Evolutionary conservation across 345 rosid genomes (phyloP), one percentile per base, ranked within the genome.

Genomic region (Populus nigra): DNA sequence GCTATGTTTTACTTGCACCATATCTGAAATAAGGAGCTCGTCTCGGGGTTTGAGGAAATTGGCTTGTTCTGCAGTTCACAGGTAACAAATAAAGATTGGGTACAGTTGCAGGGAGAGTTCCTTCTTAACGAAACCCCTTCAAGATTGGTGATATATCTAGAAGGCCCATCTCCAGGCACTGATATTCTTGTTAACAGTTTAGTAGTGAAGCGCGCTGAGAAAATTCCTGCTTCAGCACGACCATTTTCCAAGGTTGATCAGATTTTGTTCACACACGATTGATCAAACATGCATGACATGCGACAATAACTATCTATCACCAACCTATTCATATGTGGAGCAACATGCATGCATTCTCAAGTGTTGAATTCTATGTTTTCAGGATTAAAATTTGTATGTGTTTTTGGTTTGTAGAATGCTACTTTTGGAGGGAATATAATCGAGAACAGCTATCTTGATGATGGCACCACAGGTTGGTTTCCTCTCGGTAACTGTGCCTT

Each of bases 161-260:
- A 95, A 90, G 99, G 98, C 75, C 99, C 98, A 5, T 89, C 97
- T 38, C 84, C 91, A 7, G 96, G 96, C 63, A 84, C 86, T 1
- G 97, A 95, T 84, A 88, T 95, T 84, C 96, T 95, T 65, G 69
- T 92, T 45, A 90, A 92, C 71, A 86, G 85, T 84, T 84, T 93
- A 61, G 72, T 72, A n/a, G 89, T 88, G 22, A 92, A 89, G 84
- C 97, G 85, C 55, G 98, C 97, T 6, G 83, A 84, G 86, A 91
- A 89, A 80, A 63, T 50, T 69, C 87, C 88, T 80, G 88, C 94
- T 74, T 80, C 91, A 20, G 31, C 80, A 57, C 91, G 89, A 22
- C 97, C 99, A 8, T 43, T 76, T 78, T 84, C 87, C 20, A 89
- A 91, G 93, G 98, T 94, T 71, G 53, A 81, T 72, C 53, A 23